Base-by-base conservation (phyloP, 169 alveolate genomes). In the Plasmodium adleri region DNA sequence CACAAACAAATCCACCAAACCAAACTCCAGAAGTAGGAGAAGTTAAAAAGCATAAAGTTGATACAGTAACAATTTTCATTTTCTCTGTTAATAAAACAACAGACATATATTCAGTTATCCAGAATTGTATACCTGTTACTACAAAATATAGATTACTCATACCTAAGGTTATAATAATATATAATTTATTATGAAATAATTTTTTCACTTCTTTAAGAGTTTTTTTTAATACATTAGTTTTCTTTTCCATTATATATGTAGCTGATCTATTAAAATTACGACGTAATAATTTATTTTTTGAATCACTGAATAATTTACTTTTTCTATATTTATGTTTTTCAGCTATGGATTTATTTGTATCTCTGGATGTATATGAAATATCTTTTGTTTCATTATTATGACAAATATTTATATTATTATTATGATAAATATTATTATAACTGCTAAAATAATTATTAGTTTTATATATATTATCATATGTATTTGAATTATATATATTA, bases 121-220 rank as follows among this genome's bases (percentile, higher is more conserved):
- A 96, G 88, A 93, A 96, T 87, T 96, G 98, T 10, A 96, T 95
- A 56, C 97, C 98, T 0, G 98, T 93, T 39, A 96, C 96, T 3
- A 94, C 95, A 72, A 96, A 96, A 88, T 95, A 96, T 49, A 96
- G 73, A 15, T 88, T 74, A 62, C 96, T 75, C 97, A 96, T 75
- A 67, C 96, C 93, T 62, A 95, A 78, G 39, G 96, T 92, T 91
- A 95, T 67, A 3, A 94, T 66, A 52, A 92, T 73, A 88, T 93
- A 88, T 72, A 92, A 72, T 88, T 80, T 92, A 68, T 90, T 88
- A 24, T 85, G 70, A 63, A 91, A 88, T 43, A 95, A 92, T 74
- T 89, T 54, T 85, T 88, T 88, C 59, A 95, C 90, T 72, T 83
- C 88, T 74, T 80, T 63, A 56, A 70, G 47, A 3, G 92, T 71